Conservation (phyloP, 495 filamentous ascomycete species). For the Podospora bellae-mahoneyi region DNA sequence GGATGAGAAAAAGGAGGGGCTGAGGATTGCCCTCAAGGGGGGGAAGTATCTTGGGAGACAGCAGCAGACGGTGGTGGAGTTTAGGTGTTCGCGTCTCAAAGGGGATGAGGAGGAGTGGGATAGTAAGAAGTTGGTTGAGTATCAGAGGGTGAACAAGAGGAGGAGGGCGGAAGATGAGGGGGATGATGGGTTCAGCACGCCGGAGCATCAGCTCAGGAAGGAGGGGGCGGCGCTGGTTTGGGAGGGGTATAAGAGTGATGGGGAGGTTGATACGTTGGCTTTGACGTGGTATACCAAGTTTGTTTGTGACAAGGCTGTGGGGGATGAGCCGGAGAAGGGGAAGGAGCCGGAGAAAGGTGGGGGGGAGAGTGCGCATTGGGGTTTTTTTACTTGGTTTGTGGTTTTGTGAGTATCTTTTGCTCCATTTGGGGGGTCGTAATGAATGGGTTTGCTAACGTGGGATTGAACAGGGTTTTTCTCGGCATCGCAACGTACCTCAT, state of each 20-base stretch:
- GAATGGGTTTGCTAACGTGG: slow-evolving; percentile 10
- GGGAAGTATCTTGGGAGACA: slow-evolving; percentile 56
- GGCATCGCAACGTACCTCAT: slow-evolving; percentile 86
- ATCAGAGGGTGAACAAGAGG: slow-evolving; percentile 18
- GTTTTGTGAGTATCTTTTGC: slow-evolving; percentile 70
- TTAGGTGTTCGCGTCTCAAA: slow-evolving; percentile 64
- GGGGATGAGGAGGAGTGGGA: slow-evolving; percentile 65
- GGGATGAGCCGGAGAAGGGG: slow-evolving; percentile 31
- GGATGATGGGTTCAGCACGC: slow-evolving; percentile 31
- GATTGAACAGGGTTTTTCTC: slow-evolving; percentile 67
- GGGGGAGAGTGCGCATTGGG: slow-evolving; percentile 58
- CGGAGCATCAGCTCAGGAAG: slow-evolving; percentile 45
- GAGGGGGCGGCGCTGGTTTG: slow-evolving; percentile 63
- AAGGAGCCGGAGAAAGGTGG: slow-evolving; percentile 30
- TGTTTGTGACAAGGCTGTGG: slow-evolving; percentile 63
- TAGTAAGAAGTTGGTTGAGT: slow-evolving; percentile 40
- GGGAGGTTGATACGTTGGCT: slow-evolving; percentile 53
- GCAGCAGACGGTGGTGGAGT: slow-evolving; percentile 75
- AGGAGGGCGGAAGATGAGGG: slow-evolving; percentile 16
- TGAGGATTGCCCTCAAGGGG: slow-evolving; percentile 67
- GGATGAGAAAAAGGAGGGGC: slow-evolving; percentile 54
- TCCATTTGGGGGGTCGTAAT: too few species aligned
- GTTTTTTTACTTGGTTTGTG: slow-evolving; percentile 96
- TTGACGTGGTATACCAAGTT: slow-evolving; percentile 83
- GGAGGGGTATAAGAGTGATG: slow-evolving; percentile 61